Base-by-base conservation (phyloP, 768 basidiomycete species). In the Tricholoma sp. region DNA sequence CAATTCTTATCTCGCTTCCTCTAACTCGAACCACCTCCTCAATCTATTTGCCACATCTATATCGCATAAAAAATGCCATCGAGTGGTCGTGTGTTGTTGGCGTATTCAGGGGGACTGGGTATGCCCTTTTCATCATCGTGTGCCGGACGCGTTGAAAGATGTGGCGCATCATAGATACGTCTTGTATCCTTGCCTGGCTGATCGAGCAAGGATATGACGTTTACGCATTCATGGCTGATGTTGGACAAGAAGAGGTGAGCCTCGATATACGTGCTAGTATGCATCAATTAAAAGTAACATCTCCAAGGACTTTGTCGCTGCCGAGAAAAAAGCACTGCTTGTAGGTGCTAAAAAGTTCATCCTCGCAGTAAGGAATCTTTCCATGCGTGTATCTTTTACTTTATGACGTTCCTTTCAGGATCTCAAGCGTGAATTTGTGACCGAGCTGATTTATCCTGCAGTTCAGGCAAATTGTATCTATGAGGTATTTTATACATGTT, bases 381-480 rank as follows among this genome's bases (percentile, higher is more conserved):
- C 10, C 2, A 10, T 50, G 15, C 32, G 18, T 28, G 7, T 18
- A 17, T 28, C 28, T 1, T 3, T 17, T 7, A 58, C 29, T 17
- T 48, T 24, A 12, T 15, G 12, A 15, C 18, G n/a, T 29, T 47
- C 29, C 18, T 29, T 52, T 29, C 60, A 96, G 91, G 96, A 98
- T 70, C 77, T 98, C 65, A 94, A 86, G 70, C 84, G 88, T 59
- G 97, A 99, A 73, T 98, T 99, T 66, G 81, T 99, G 50, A 92
- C 88, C 45, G 91, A 98, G 69, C 82, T 98, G 61, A 98, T 99
- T 70, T 98, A 96, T 73, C 97, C 97, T 24, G 96, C 97, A 44
- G 86, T 99, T 12, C 97, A 99, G 75, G 94, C 93, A 58, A 99
- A 99, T 74, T 90, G 89, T 75, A 98, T 98, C 74, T 99, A 99